Base-by-base conservation (phyloP, 208 protist genomes). In the Acanthamoeba divionensis region DNA sequence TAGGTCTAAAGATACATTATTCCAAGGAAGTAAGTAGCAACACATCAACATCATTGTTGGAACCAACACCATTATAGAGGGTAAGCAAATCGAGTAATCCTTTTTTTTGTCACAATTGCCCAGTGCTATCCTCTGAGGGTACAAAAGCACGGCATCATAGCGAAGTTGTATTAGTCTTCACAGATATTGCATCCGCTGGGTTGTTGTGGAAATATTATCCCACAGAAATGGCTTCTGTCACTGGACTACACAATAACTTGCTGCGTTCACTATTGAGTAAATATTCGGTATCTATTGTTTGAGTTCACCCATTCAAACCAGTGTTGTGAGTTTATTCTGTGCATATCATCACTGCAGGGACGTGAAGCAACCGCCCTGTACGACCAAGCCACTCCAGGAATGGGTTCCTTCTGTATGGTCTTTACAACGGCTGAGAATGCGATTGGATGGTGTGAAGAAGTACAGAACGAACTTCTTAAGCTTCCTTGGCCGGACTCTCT, bases 381-480 rank as follows among this genome's bases (percentile, higher is more conserved):
- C 18, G 52, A 60, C 18, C 18, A n/a, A 60, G 52, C 52, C 52
- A 60, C 52, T n/a, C 18, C 18, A 24, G 52, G 52, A 60, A n/a
- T 24, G 48, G 73, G 73, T 31, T 83, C 79, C 24, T 87, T 87
- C 79, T 69, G 48, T 41, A 24, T 87, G n/a, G 79, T 60, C 4
- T 87, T 87, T 60, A 52, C 65, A 41, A 4, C 15, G 41, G 33
- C 79, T 24, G 55, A 54, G 8, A 60, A 63, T 21, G 79, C 79
- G 2, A 10, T 67, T 12, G 5, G 18, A 3, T 87, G 48, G 48
- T 87, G 79, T 31, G 33, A 55, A 36, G 79, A 18, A 10, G 79
- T 38, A 24, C 79, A 87, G 79, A 24, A 87, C 41, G 31, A 36
- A 0, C 79, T 87, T 31, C 6, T 69, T 21, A 45, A 69, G 24